Conservation (phyloP, 208 protist genomes). For the Entamoeba histolytica region DNA sequence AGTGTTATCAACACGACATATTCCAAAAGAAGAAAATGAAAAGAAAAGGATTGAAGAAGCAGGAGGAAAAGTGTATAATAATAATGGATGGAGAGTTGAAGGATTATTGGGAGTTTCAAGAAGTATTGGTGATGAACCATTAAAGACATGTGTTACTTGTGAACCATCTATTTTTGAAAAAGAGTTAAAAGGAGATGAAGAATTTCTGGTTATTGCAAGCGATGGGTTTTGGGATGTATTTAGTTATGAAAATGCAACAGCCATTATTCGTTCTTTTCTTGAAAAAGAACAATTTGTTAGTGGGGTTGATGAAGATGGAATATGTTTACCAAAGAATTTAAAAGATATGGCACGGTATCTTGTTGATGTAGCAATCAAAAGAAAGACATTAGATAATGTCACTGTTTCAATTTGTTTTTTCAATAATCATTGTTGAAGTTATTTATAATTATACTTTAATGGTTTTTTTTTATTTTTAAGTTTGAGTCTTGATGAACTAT, state of each 20-base stretch:
- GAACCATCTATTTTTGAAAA: neutral
- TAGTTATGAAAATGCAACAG: neutral
- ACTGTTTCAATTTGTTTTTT: neutral
- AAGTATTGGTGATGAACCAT: neutral
- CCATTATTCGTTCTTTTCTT: neutral
- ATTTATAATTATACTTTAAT: too few species aligned
- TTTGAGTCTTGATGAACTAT: too few species aligned
- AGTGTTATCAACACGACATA: neutral
- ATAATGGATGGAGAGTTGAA: neutral
- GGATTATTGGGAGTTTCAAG: neutral
- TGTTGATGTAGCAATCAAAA: neutral
- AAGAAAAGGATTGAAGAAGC: neutral
- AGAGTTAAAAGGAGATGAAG: neutral
- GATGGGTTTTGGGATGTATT: neutral
- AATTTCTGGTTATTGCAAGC: neutral
- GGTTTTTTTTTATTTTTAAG: too few species aligned
- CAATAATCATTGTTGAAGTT: neutral
- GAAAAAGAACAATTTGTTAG: neutral
- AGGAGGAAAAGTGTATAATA: neutral
- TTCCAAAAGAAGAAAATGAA: neutral
- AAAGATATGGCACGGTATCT: neutral
- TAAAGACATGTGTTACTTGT: neutral
- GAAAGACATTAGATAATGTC: neutral
- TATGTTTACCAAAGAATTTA: neutral
- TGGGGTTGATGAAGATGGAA: neutral